Percentiles rank a stretch among this genome's conserved stretches.
phyloP scores from a whole-genome alignment of 208 protist genomes.

The Crithidia acanthocephali region DNA sequence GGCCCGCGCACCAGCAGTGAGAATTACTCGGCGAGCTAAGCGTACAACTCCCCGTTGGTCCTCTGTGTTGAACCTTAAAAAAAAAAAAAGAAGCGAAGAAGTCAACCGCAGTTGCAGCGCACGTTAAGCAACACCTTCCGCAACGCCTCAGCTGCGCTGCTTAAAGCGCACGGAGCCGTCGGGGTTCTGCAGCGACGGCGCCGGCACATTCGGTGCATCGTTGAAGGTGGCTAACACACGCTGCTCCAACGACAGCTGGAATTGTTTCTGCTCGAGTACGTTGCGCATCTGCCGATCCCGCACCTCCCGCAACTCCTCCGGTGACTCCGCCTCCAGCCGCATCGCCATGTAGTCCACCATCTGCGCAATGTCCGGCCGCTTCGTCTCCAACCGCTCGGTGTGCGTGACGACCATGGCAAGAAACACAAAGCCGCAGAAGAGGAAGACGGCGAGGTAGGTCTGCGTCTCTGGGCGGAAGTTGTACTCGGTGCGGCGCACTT shows the following conservation, averaged over 20 bases:
- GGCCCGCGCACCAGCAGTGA: no score
- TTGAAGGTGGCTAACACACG: constrained; percentile 83
- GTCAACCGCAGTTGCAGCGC: no score
- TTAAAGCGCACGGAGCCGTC: constrained; percentile 35
- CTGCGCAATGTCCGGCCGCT: constrained; percentile 71
- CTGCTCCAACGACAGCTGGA: constrained; percentile 70
- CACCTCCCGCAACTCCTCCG: constrained; percentile 56
- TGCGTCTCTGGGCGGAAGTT: constrained; percentile 79
- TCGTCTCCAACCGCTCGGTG: constrained; percentile 56
- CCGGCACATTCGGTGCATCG: constrained; percentile 58
- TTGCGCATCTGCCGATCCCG: constrained; percentile 69
- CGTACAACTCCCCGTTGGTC: no score
- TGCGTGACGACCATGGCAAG: constrained; percentile 43
- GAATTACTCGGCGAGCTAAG: no score
- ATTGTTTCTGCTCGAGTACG: constrained; percentile 48
- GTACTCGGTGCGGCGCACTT: constrained; percentile 88
- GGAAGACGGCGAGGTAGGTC: constrained; percentile 43
- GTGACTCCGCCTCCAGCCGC: constrained; percentile 78
- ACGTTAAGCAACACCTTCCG: not conserved
- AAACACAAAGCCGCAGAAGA: constrained; percentile 54
- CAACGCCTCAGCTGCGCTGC: constrained; percentile 12
- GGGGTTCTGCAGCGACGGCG: constrained; percentile 56
- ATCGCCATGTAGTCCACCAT: constrained; percentile 89
- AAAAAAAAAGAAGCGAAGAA: no score
- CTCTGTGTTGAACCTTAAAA: no score